Conservation (phyloP, 2,329 filamentous ascomycete species). For the Rhynchosporium secalis region DNA sequence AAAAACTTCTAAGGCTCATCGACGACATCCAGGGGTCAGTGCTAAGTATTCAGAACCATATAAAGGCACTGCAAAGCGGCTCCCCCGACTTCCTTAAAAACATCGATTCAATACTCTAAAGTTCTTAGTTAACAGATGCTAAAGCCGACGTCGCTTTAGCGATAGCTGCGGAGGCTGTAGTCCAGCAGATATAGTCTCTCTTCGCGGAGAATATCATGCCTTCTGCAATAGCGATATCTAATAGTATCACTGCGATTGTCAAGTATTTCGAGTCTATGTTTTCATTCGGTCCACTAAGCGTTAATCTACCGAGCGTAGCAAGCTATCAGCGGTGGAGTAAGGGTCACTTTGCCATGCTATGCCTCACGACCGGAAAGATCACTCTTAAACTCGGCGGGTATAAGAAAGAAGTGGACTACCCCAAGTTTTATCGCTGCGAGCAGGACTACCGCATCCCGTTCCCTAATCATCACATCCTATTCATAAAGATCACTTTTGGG, state of each 20-base stretch:
- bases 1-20: background rate
- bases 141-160: background rate
- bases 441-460: conserved; percentile 6
- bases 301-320: background rate
- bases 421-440: conserved; percentile 11
- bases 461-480: conserved; percentile 4
- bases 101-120: background rate
- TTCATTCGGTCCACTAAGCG: background rate
- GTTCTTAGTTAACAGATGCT: background rate
- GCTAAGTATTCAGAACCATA: background rate
- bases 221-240: background rate
- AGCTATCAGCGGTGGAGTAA: conserved; percentile 4
- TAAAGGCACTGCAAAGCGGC: background rate
- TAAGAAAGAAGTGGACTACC: conserved; percentile 1
- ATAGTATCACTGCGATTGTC: background rate
- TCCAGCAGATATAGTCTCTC: background rate
- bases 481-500: conserved; percentile 1
- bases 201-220: background rate
- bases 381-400: background rate
- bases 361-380: background rate
- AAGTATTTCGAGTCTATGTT: background rate
- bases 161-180: background rate
- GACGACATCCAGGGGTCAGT: background rate
- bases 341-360: background rate
- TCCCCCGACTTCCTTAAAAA: background rate